Evolutionary conservation across 441 rosid genomes (phyloP).

Genomic region (Breynia disticha): DNA sequence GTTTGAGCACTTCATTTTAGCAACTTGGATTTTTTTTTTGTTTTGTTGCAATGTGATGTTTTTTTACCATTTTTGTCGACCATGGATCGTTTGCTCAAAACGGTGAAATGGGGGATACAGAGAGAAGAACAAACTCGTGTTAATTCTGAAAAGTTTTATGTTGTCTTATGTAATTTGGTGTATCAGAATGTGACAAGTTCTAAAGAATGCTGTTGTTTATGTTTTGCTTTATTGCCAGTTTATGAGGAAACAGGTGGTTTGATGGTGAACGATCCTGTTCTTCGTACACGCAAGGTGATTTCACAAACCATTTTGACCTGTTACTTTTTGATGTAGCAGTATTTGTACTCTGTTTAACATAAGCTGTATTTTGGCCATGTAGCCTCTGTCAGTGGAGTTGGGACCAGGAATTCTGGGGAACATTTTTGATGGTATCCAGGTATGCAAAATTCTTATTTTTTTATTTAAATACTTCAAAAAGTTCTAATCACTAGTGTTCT

Average conservation of each 20-base stretch:
- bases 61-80: too few relatives aligned
- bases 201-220: neutral
- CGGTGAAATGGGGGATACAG: too few relatives aligned
- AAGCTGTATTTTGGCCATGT: slow-evolving; percentile 20
- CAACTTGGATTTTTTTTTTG: neutral
- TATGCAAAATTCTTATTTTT: slow-evolving; percentile 18
- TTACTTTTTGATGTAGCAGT: neutral
- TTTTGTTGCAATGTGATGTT: too few relatives aligned
- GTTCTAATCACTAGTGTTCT: too few relatives aligned
- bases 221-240: slow-evolving; percentile 32
- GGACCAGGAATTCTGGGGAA: slow-evolving; percentile 99
- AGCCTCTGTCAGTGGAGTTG: slow-evolving; percentile 97
- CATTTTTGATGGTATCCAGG: slow-evolving; percentile 99
- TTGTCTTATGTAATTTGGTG: too few relatives aligned
- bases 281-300: slow-evolving; percentile 79
- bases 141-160: too few relatives aligned
- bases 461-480: neutral
- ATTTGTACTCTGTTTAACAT: slow-evolving; percentile 10
- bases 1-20: neutral
- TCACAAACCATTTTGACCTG: neutral
- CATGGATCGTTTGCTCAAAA: too few relatives aligned
- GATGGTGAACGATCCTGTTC: slow-evolving; percentile 90
- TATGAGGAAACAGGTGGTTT: slow-evolving; percentile 97
- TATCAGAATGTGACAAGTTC: neutral
- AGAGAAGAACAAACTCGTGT: too few relatives aligned